phyloP scores from a whole-genome alignment of 169 alveolate genomes.

The Fabrea salina region DNA sequence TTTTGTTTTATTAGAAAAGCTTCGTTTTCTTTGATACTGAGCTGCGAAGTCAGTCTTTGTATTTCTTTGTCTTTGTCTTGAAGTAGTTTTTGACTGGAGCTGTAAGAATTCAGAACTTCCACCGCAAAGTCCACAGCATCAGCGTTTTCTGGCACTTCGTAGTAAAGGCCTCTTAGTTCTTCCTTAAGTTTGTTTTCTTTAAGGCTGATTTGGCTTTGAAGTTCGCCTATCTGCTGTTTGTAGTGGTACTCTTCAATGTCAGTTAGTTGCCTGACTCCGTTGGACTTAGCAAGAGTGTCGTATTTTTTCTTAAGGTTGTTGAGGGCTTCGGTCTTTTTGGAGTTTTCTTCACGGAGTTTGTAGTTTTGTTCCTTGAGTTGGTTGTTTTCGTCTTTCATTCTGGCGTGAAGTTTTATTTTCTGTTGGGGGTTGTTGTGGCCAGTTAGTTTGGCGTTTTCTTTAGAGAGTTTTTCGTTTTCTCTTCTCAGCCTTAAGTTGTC shows the following conservation, averaged over 20 bases:
- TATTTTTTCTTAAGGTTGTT: neutral
- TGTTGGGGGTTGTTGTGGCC: constrained; percentile 38
- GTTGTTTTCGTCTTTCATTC: constrained; percentile 48
- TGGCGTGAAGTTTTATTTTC: constrained; percentile 42
- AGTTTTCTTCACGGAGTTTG: constrained; percentile 33
- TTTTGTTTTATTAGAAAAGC: constrained; percentile 1
- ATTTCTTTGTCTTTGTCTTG: neutral
- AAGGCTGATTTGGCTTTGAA: constrained; percentile 5
- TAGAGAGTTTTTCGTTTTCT: constrained; percentile 29
- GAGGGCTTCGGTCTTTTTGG: constrained; percentile 23
- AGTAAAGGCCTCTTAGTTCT: neutral
- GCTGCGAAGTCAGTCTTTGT: neutral
- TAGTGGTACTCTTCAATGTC: neutral
- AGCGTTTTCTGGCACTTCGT: neutral
- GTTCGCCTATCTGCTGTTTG: neutral
- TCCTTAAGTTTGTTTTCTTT: neutral
- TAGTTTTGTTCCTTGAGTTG: constrained; percentile 41
- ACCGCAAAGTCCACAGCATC: neutral
- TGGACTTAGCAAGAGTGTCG: neutral
- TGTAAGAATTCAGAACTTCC: neutral
- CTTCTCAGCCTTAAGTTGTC: constrained; percentile 30
- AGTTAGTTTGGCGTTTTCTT: constrained; percentile 28
- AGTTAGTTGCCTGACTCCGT: neutral
- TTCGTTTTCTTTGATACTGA: neutral
- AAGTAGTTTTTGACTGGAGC: neutral